phyloP scores from a whole-genome alignment of 768 basidiomycete species.

The Boletus rufocinnamomeus region DNA sequence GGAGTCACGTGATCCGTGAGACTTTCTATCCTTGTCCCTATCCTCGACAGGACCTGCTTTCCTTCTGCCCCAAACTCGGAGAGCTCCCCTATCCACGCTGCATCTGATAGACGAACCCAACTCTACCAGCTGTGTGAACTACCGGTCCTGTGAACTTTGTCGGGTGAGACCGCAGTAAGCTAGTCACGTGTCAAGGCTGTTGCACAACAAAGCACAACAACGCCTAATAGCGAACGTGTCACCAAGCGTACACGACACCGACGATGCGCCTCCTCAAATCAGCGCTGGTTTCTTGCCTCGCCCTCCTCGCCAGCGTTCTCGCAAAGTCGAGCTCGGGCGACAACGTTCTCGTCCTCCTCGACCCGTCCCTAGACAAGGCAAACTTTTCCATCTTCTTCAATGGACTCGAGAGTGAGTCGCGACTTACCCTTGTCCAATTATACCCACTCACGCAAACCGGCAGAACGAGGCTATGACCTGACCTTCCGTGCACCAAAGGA shows the following conservation, averaged over 20 bases:
- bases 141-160: too few species aligned
- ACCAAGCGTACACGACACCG: too few species aligned
- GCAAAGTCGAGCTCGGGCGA: conserved; percentile 81
- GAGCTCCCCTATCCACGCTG: too few species aligned
- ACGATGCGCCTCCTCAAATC: conserved; percentile 33
- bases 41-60: too few species aligned
- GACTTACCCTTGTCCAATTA: not conserved
- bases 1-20: conserved; percentile 29
- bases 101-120: not conserved
- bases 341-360: conserved; percentile 83
- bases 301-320: conserved; percentile 23
- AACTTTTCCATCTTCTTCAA: conserved; percentile 84
- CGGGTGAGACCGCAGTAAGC: not conserved
- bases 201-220: conserved; percentile 27
- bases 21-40: not conserved
- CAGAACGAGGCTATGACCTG: conserved; percentile 82
- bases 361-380: conserved; percentile 61
- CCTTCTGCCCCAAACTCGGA: too few species aligned
- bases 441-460: conserved; percentile 1
- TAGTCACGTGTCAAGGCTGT: conserved; percentile 20
- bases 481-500: conserved; percentile 87
- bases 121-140: not conserved
- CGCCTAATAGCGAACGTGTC: conserved; percentile 11
- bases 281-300: conserved; percentile 33
- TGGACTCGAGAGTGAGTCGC: conserved; percentile 64